Conservation (phyloP, 768 basidiomycete species). For the Guyanaporus albipodus region DNA sequence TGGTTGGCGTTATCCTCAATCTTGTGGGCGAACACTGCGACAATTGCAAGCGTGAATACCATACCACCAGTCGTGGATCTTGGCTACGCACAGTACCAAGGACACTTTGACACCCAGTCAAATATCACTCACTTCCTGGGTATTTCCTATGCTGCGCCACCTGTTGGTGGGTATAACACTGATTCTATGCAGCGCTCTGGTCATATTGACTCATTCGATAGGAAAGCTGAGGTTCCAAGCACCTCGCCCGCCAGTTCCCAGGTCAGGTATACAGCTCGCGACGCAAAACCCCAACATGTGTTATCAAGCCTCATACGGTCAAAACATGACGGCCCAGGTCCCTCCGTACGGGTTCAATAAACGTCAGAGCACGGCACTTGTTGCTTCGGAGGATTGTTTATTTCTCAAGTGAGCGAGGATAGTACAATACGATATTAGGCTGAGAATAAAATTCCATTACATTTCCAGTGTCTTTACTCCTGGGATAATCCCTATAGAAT, state of each 20-base stretch:
- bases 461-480: slow-evolving; percentile 11
- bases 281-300: slow-evolving; percentile 26
- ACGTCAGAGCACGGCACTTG: slow-evolving; percentile 4
- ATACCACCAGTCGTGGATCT: slow-evolving; percentile 23
- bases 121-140: slow-evolving; percentile 26
- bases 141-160: slow-evolving; percentile 46
- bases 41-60: neutral
- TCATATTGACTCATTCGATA: neutral
- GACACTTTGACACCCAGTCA: slow-evolving; percentile 16
- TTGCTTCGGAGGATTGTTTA: slow-evolving; percentile 32
- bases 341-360: neutral
- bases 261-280: slow-evolving; percentile 25
- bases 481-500: slow-evolving; percentile 1
- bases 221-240: slow-evolving; percentile 27
- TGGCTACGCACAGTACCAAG: slow-evolving; percentile 31
- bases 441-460: neutral
- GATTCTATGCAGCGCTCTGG: neutral
- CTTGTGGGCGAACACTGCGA: neutral
- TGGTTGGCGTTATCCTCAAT: neutral
- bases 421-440: neutral
- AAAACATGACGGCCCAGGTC: slow-evolving; percentile 5
- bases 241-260: slow-evolving; percentile 22
- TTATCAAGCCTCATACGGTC: slow-evolving; percentile 14
- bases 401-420: slow-evolving; percentile 15
- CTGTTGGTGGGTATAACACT: slow-evolving; percentile 33